Evolutionary conservation across 1,139 yeast genomes (phyloP).

Genomic region (Sporopachydermia cereana): DNA sequence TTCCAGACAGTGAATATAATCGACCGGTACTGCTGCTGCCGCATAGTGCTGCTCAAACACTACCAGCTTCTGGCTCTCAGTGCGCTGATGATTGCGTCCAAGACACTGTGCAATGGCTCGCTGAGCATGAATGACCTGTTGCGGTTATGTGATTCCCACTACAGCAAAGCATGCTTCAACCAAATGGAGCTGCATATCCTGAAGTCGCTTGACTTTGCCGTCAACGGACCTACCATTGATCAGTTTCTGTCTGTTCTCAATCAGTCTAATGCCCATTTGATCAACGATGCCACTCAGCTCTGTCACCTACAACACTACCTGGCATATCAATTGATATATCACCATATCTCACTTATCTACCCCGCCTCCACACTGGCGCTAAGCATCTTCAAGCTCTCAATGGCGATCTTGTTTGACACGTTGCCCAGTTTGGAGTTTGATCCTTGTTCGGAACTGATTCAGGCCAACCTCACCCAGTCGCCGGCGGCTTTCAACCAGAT

Average conservation of each 20-base stretch:
- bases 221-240: slow-evolving; percentile 45
- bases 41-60: neutral
- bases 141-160: neutral
- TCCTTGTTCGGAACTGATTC: neutral
- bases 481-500: neutral
- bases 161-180: slow-evolving; percentile 20
- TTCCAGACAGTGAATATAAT: slow-evolving; percentile 2
- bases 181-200: slow-evolving; percentile 45
- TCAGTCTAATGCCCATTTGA: neutral
- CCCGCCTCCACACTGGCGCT: slow-evolving; percentile 3
- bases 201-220: slow-evolving; percentile 49
- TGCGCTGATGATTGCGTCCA: neutral
- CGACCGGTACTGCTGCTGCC: slow-evolving; percentile 5
- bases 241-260: slow-evolving; percentile 24
- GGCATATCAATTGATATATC: neutral
- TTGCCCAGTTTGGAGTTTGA: neutral
- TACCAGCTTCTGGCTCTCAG: slow-evolving; percentile 1
- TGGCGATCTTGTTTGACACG: no score
- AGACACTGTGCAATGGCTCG: neutral
- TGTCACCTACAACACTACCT: neutral
- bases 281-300: neutral
- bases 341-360: neutral
- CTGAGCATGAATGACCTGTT: neutral
- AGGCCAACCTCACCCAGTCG: neutral
- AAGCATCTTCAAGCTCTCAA: neutral